These are phyloP conservation scores for Silene vulgaris DNA, from an alignment of 179 eudicot genomes.

Conservation along the genomic window DNA sequence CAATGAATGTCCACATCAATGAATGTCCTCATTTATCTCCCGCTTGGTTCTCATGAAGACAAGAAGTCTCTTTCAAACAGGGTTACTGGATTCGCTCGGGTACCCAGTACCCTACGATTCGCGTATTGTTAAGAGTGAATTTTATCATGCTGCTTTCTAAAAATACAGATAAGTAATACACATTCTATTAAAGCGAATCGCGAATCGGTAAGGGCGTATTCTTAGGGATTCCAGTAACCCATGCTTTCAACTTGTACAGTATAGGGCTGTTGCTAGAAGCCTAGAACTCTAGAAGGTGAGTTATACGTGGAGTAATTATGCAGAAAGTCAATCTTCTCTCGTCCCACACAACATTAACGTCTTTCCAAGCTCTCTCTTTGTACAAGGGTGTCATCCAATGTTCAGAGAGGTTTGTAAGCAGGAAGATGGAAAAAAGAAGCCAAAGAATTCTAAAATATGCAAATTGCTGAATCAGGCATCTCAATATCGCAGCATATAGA, in stretches of 20 bases:
- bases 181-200: no score
- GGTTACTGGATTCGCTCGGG: no score
- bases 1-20: neutral
- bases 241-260: neutral
- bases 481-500: neutral
- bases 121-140: no score
- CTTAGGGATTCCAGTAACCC: no score
- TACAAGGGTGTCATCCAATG: neutral
- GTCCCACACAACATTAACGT: neutral
- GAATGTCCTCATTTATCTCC: slow-evolving; percentile 4
- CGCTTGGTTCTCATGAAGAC: neutral
- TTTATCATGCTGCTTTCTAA: no score
- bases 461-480: neutral
- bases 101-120: no score
- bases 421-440: neutral
- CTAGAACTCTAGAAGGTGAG: neutral
- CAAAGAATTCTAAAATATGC: neutral
- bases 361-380: neutral
- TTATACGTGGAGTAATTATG: neutral
- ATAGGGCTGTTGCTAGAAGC: neutral
- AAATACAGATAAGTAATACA: no score
- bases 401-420: neutral
- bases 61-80: neutral
- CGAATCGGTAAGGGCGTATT: no score
- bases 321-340: neutral